A percentile compares a stretch with the other conserved stretches of the same genome.
Evolutionary conservation across 805 yeast species (phyloP).

Genomic region (Ogataea glucozyma): DNA sequence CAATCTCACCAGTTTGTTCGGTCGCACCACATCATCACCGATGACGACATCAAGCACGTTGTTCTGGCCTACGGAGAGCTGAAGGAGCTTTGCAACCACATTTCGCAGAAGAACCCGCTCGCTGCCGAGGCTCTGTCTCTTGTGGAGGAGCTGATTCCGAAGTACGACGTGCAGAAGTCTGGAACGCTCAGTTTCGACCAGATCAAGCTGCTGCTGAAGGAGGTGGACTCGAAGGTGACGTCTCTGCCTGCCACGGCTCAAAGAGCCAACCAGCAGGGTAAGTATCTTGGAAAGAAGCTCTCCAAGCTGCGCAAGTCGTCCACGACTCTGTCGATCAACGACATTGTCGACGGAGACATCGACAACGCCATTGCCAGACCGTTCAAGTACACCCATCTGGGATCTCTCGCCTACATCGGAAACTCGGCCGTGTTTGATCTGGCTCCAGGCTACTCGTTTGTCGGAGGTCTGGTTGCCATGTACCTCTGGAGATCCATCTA

Average conservation of each 20-base stretch:
- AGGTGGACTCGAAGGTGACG: conserved; percentile 62
- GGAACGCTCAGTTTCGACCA: conserved; percentile 58
- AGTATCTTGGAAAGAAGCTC: conserved; percentile 61
- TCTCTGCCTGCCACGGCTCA: conserved; percentile 76
- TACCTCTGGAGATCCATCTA: conserved; percentile 72
- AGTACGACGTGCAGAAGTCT: conserved; percentile 47
- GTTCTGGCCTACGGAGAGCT: conserved; percentile 50
- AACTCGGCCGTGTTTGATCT: conserved; percentile 70
- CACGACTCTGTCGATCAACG: conserved; percentile 44
- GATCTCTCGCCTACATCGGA: conserved; percentile 68
- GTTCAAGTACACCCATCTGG: conserved; percentile 62
- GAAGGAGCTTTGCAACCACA: conserved; percentile 46
- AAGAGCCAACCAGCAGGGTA: conserved; percentile 72
- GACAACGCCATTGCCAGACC: conserved; percentile 59
- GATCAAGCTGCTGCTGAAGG: conserved; percentile 48
- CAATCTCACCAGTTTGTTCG: conserved; percentile 39
- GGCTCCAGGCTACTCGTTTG: conserved; percentile 58
- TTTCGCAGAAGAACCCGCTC: conserved; percentile 55
- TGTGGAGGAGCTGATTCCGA: conserved; percentile 51
- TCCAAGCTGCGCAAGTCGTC: conserved; percentile 50
- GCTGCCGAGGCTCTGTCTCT: conserved; percentile 55
- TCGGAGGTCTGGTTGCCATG: conserved; percentile 70
- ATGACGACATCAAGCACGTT: conserved; percentile 52
- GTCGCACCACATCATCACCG: conserved; percentile 40
- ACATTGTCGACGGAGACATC: conserved; percentile 52